Percentiles rank a stretch among this genome's conserved stretches.
Conservation (phyloP, 139 green algal genomes). For the Edaphochlamys debaryana region DNA sequence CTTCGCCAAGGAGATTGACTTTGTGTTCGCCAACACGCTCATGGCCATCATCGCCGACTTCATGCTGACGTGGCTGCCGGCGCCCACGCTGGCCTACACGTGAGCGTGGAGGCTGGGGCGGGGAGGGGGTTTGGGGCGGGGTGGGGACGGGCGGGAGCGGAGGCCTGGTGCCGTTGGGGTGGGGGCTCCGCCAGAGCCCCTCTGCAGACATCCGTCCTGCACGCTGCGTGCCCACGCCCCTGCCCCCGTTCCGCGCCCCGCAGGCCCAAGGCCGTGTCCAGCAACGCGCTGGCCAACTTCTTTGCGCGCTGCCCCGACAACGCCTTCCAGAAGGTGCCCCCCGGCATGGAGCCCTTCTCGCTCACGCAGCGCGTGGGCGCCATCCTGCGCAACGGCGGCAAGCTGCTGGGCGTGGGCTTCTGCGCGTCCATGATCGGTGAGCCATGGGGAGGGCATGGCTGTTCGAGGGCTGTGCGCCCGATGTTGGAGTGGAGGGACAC, state of each 20-base stretch:
- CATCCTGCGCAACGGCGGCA: conserved; percentile 88
- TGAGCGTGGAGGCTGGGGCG: too few relatives aligned
- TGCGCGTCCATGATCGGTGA: conserved; percentile 73
- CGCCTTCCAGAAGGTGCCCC: conserved; percentile 90
- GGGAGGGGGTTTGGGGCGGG: too few relatives aligned
- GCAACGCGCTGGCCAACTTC: conserved; percentile 55
- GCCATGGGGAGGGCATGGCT: background rate
- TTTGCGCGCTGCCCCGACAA: conserved; percentile 95
- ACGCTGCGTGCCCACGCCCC: background rate
- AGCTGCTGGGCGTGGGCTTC: conserved; percentile 92
- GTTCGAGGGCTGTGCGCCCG: too few relatives aligned
- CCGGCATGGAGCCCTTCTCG: conserved; percentile 78
- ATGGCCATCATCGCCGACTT: conserved; percentile 99
- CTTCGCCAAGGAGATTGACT: conserved; percentile 78
- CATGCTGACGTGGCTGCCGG: conserved; percentile 98
- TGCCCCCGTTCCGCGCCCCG: background rate
- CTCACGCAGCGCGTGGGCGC: conserved; percentile 82
- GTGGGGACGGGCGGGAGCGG: too few relatives aligned
- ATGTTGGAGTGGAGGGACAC: too few relatives aligned
- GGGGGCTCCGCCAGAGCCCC: too few relatives aligned
- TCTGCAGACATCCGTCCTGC: too few relatives aligned
- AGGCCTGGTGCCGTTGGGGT: too few relatives aligned
- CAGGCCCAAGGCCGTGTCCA: conserved; percentile 29
- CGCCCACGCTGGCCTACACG: conserved; percentile 83
- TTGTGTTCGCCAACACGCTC: conserved; percentile 94